These are phyloP conservation scores for Keqinozyma sinolaborantium DNA, from an alignment of 1,139 yeast genomes.

Conservation along the genomic window DNA sequence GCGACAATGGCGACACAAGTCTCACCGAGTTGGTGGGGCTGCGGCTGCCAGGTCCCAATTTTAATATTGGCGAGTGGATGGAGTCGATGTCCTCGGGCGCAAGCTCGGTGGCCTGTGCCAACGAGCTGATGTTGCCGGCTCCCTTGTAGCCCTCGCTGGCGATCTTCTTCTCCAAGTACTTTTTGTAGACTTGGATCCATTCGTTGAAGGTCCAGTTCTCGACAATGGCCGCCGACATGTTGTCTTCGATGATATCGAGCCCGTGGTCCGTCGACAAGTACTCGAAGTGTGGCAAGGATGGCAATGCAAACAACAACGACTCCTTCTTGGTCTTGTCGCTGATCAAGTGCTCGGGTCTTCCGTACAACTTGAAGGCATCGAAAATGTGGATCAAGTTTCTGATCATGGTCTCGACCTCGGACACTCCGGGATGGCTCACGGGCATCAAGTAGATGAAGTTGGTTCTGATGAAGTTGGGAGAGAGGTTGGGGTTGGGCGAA, in stretches of 20 bases:
- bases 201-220: slow-evolving; percentile 28
- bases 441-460: slow-evolving; percentile 50
- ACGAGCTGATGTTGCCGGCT: slow-evolving; percentile 27
- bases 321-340: slow-evolving; percentile 43
- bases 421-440: slow-evolving; percentile 51
- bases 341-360: slow-evolving; percentile 49
- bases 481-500: slow-evolving; percentile 14
- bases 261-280: slow-evolving; percentile 44
- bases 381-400: slow-evolving; percentile 50
- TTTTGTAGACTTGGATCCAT: slow-evolving; percentile 34
- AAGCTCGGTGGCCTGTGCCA: slow-evolving; percentile 21
- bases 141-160: slow-evolving; percentile 21
- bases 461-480: slow-evolving; percentile 32
- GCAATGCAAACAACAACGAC: slow-evolving; percentile 52
- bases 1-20: background rate
- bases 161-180: slow-evolving; percentile 29
- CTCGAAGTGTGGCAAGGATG: slow-evolving; percentile 53
- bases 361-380: slow-evolving; percentile 53
- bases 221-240: slow-evolving; percentile 23
- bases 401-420: slow-evolving; percentile 55
- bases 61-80: slow-evolving; percentile 6
- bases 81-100: slow-evolving; percentile 13
- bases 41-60: background rate
- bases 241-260: slow-evolving; percentile 25
- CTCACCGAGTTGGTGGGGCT: background rate